Conservation (phyloP, 495 filamentous ascomycete species). For the Talaromyces trachyspermus region DNA sequence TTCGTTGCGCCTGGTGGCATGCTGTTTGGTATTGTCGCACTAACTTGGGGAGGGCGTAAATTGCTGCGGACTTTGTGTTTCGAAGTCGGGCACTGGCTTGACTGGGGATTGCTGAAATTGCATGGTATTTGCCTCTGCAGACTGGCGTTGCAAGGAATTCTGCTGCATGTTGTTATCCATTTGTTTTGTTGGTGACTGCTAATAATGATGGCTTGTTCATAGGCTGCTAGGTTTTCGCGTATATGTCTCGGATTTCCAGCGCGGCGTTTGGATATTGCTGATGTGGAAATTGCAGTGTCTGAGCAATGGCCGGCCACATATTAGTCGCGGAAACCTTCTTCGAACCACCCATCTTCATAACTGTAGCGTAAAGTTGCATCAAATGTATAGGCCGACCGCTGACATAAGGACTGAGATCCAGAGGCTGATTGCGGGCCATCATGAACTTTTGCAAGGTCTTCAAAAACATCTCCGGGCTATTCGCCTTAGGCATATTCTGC, state of each 20-base stretch:
- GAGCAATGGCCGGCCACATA: conserved; percentile 65
- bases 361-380: conserved; percentile 64
- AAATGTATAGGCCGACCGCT: conserved; percentile 63
- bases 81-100: conserved; percentile 27
- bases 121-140: conserved; percentile 28
- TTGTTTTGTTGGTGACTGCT: conserved; percentile 47
- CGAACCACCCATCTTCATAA: conserved; percentile 73
- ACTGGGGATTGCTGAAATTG: conserved; percentile 34
- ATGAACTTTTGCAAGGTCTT: conserved; percentile 67
- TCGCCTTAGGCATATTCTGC: conserved; percentile 47
- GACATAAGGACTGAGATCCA: conserved; percentile 64
- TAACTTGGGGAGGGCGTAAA: conserved; percentile 30
- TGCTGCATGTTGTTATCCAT: conserved; percentile 51
- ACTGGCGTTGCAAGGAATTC: conserved; percentile 32
- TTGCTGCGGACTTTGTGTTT: conserved; percentile 26
- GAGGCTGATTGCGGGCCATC: conserved; percentile 54
- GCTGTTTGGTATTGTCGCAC: conserved; percentile 25
- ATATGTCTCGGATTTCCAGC: conserved; percentile 62
- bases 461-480: conserved; percentile 63
- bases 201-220: conserved; percentile 64
- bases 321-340: conserved; percentile 60
- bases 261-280: conserved; percentile 58
- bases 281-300: conserved; percentile 55
- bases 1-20: conserved; percentile 26
- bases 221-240: conserved; percentile 64